A percentile compares a stretch with the other conserved stretches of the same genome.
phyloP scores from a whole-genome alignment of 75 land plant genomes.

The Cryptomeria japonica region DNA sequence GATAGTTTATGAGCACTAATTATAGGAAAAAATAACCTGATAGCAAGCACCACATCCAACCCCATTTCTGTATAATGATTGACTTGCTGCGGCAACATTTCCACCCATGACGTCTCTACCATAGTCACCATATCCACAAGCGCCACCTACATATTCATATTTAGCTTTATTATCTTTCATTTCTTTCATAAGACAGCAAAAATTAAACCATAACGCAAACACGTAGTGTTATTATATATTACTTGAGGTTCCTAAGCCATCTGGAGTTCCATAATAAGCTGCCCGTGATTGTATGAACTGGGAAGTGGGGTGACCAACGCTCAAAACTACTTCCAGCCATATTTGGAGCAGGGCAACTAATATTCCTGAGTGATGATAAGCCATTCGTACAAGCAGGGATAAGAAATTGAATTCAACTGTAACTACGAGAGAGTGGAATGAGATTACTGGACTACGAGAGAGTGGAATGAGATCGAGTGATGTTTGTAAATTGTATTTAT shows the following conservation, averaged over 20 bases:
- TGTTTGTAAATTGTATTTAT: too few species aligned
- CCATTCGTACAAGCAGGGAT: too few species aligned
- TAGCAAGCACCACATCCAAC: slow-evolving; percentile 61
- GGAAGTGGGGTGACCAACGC: neutral
- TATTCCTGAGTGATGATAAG: neutral
- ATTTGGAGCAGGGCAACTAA: neutral
- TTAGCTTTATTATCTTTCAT: neutral
- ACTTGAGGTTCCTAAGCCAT: slow-evolving; percentile 11
- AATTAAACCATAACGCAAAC: neutral
- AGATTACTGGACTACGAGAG: too few species aligned
- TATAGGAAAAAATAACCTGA: neutral
- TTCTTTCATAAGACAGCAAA: neutral
- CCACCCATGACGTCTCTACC: slow-evolving; percentile 37
- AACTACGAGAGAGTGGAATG: too few species aligned
- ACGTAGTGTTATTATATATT: too few species aligned
- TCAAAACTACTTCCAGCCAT: neutral
- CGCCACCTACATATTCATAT: slow-evolving; percentile 21
- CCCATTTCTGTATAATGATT: slow-evolving; percentile 34
- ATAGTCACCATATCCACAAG: slow-evolving; percentile 51
- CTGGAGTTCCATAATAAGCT: slow-evolving; percentile 9
- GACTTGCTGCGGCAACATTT: slow-evolving; percentile 32
- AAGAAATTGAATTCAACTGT: too few species aligned
- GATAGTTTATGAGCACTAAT: too few species aligned
- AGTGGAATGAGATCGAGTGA: too few species aligned
- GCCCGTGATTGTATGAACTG: neutral